Conservation (phyloP, 257 asterid species). For the Solanum chiquidenum region DNA sequence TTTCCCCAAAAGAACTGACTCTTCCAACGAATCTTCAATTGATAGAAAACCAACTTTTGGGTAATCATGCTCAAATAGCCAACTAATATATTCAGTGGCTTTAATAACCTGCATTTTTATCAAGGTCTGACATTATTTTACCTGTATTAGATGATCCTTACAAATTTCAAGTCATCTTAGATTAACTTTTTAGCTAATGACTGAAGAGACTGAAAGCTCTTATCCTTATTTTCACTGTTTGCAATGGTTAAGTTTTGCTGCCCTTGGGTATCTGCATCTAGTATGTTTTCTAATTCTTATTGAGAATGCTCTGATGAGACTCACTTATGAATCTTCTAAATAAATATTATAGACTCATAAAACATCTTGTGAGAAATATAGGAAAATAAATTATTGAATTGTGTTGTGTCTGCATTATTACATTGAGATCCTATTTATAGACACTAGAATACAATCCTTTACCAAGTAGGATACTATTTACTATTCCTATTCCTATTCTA, state of each 20-base stretch:
- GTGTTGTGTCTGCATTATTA: too few relatives aligned
- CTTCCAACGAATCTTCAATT: not conserved
- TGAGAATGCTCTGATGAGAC: not conserved
- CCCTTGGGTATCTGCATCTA: not conserved
- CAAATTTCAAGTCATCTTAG: not conserved
- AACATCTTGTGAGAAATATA: not conserved
- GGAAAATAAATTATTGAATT: too few relatives aligned
- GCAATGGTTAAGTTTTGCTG: not conserved
- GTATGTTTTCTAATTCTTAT: not conserved
- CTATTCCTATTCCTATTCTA: too few relatives aligned
- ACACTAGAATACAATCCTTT: too few relatives aligned
- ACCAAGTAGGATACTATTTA: too few relatives aligned
- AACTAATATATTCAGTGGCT: not conserved
- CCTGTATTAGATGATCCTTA: not conserved
- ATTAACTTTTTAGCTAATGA: not conserved
- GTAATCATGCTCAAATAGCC: not conserved
- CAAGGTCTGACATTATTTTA: too few relatives aligned
- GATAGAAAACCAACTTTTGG: not conserved
- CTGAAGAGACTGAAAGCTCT: not conserved
- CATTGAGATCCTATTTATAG: too few relatives aligned
- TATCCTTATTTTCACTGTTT: not conserved
- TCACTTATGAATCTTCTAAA: not conserved
- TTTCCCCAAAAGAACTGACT: not conserved
- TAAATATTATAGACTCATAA: not conserved
- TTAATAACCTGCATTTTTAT: not conserved